Percentiles rank a stretch among this genome's conserved stretches.
These are phyloP conservation scores for Boletus sensibilis DNA, from an alignment of 768 basidiomycete species.

Conservation along the genomic window DNA sequence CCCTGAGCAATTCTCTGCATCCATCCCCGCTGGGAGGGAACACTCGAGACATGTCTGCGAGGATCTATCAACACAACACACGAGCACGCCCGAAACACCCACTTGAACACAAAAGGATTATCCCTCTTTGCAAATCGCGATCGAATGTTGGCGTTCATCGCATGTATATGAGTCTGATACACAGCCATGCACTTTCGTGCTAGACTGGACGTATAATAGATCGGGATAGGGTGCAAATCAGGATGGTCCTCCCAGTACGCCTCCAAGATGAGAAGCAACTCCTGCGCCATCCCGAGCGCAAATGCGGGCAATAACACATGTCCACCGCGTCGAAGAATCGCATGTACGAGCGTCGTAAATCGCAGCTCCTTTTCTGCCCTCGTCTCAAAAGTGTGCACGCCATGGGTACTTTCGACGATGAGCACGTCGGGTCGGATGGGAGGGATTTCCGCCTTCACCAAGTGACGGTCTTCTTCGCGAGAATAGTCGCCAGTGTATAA, in stretches of 20 bases:
- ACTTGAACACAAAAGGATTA: conserved; percentile 98
- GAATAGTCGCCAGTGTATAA: conserved; percentile 98
- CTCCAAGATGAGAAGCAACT: conserved; percentile 87
- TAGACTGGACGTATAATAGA: conserved; percentile 92
- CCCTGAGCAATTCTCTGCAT: conserved; percentile 87
- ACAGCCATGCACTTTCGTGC: conserved; percentile 97
- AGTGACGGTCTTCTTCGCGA: conserved; percentile 92
- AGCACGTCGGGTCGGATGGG: conserved; percentile 89
- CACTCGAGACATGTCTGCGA: conserved; percentile 71
- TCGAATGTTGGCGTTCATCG: conserved; percentile 92
- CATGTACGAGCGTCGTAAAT: conserved; percentile 89
- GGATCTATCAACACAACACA: neutral
- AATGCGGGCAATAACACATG: conserved; percentile 94
- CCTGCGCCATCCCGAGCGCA: conserved; percentile 92
- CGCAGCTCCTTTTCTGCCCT: conserved; percentile 87
- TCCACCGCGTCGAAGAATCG: conserved; percentile 86
- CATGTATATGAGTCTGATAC: conserved; percentile 94
- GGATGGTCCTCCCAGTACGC: conserved; percentile 96
- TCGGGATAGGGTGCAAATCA: conserved; percentile 86
- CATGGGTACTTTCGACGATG: conserved; percentile 95
- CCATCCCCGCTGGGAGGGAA: conserved; percentile 74
- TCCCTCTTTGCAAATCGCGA: conserved; percentile 89
- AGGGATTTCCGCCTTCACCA: conserved; percentile 93
- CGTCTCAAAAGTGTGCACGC: conserved; percentile 84
- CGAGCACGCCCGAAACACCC: conserved; percentile 32